Conservation (phyloP, 2,329 filamentous ascomycete genomes). For the Fusarium citri region DNA sequence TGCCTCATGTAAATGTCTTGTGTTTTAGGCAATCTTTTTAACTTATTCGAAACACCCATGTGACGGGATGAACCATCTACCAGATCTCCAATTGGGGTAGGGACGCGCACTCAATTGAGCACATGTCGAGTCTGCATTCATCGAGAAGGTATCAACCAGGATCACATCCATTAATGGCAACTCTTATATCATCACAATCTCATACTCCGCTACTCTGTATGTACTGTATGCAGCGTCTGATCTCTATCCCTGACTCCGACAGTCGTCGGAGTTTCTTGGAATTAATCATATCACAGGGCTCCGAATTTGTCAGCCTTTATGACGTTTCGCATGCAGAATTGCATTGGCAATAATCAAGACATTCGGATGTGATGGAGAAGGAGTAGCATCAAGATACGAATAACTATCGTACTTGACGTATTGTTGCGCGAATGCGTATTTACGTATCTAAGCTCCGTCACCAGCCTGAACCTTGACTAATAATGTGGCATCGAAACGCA, state of each 20-base stretch:
- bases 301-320: slow-evolving; percentile 19
- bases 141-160: slow-evolving; percentile 4
- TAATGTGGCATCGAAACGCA: background rate
- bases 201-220: background rate
- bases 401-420: background rate
- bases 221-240: background rate
- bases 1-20: slow-evolving; percentile 35
- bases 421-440: slow-evolving; percentile 13
- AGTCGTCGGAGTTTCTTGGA: slow-evolving; percentile 8
- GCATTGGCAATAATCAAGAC: background rate
- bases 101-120: slow-evolving; percentile 15
- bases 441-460: slow-evolving; percentile 25
- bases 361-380: background rate
- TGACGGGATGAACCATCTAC: slow-evolving; percentile 13
- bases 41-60: slow-evolving; percentile 16
- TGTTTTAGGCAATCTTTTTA: slow-evolving; percentile 30
- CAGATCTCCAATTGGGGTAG: slow-evolving; percentile 4
- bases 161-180: slow-evolving; percentile 10
- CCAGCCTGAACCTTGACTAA: background rate
- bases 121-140: slow-evolving; percentile 5
- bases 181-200: slow-evolving; percentile 4
- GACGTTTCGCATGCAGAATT: slow-evolving; percentile 15
- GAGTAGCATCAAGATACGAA: slow-evolving; percentile 12
- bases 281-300: slow-evolving; percentile 3
- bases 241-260: slow-evolving; percentile 8